Conservation (phyloP, 768 basidiomycete species). For the Lyophyllum atratum region DNA sequence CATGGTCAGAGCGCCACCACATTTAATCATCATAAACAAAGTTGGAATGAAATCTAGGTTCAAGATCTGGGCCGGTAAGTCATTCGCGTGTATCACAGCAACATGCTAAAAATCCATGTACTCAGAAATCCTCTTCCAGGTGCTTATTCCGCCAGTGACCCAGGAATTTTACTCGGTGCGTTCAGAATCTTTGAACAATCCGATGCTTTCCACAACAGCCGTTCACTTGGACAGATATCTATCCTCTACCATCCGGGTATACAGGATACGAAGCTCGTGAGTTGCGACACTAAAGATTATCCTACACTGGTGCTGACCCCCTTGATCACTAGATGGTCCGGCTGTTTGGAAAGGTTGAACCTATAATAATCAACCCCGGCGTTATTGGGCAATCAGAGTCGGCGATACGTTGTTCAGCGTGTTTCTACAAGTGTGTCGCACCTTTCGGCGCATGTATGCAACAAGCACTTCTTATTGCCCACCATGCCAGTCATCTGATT, state of each 20-base stretch:
- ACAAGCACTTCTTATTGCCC: no score
- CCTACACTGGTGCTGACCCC: neutral
- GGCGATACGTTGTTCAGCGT: no score
- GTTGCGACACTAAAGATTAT: constrained; percentile 11
- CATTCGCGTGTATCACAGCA: no score
- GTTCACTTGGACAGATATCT: constrained; percentile 26
- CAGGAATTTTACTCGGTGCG: constrained; percentile 35
- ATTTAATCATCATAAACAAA: neutral
- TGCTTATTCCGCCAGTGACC: constrained; percentile 33
- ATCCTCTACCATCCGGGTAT: constrained; percentile 28
- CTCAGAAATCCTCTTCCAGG: constrained; percentile 20
- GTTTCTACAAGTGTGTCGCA: no score
- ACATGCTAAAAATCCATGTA: no score
- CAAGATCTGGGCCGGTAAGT: no score
- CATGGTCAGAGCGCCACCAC: constrained; percentile 27
- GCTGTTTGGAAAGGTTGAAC: constrained; percentile 32
- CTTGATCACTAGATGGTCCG: constrained; percentile 26
- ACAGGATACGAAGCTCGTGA: constrained; percentile 34
- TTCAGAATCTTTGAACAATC: neutral
- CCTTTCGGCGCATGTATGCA: no score
- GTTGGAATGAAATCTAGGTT: neutral
- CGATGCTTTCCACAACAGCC: neutral
- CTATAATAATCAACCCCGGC: no score
- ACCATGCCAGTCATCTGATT: no score
- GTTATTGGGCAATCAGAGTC: no score